phyloP scores from a whole-genome alignment of 1,284 basidiomycete genomes.

The Cryptococcus neoformans region DNA sequence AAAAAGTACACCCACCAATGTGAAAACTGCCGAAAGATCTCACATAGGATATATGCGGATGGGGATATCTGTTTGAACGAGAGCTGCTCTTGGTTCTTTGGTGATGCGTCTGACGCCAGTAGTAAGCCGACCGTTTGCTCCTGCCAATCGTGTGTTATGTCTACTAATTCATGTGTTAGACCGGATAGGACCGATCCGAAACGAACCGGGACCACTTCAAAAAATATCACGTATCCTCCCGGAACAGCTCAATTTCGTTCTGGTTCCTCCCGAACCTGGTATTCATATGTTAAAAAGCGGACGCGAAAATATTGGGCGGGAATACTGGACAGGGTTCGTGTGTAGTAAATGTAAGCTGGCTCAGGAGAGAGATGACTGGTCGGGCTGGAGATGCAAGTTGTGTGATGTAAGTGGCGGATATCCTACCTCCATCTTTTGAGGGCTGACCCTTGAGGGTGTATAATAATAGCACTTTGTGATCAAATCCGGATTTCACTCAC shows the following conservation, averaged over 20 bases:
- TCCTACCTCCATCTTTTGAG: too few species aligned
- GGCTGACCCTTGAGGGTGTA: too few species aligned
- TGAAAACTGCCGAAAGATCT: constrained; percentile 13
- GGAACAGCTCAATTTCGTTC: constrained; percentile 19
- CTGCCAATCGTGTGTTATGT: background rate
- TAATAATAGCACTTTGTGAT: too few species aligned
- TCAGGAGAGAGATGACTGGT: constrained; percentile 38
- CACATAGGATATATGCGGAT: constrained; percentile 19
- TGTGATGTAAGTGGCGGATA: constrained; percentile 21
- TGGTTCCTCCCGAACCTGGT: constrained; percentile 19
- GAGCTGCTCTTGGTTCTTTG: constrained; percentile 20
- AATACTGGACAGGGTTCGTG: constrained; percentile 40
- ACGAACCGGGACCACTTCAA: constrained; percentile 8
- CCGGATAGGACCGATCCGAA: constrained; percentile 14
- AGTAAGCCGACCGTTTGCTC: constrained; percentile 5
- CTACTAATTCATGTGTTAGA: constrained; percentile 4
- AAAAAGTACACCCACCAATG: constrained; percentile 7
- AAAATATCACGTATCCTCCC: constrained; percentile 18
- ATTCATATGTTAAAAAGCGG: constrained; percentile 5
- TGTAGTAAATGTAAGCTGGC: constrained; percentile 37
- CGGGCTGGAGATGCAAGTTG: constrained; percentile 36
- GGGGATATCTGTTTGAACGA: constrained; percentile 29
- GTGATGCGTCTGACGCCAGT: constrained; percentile 6
- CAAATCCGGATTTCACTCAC: constrained; percentile 12
- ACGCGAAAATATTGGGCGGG: constrained; percentile 19